phyloP scores from a whole-genome alignment of 441 rosid genomes.

The Mallotus repandus region DNA sequence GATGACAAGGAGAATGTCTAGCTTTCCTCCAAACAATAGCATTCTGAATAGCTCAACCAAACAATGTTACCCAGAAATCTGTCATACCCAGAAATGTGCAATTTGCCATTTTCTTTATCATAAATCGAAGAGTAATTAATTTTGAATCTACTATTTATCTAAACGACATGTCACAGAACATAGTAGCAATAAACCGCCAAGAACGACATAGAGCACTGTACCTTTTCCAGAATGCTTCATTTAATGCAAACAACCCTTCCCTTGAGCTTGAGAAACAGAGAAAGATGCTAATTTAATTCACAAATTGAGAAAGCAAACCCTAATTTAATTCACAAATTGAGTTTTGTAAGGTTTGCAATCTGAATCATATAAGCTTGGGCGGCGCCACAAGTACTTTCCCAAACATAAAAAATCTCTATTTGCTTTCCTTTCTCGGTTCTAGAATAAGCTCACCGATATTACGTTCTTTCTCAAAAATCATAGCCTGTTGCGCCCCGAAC shows the following conservation, averaged over 20 bases:
- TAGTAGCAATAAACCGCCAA: not conserved
- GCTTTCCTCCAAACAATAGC: too few species aligned
- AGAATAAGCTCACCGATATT: constrained; percentile 52
- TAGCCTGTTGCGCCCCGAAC: constrained; percentile 50
- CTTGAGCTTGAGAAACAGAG: not conserved
- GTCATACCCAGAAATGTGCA: too few species aligned
- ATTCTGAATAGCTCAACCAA: too few species aligned
- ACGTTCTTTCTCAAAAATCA: constrained; percentile 70
- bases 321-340: not conserved
- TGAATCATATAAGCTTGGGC: constrained; percentile 73
- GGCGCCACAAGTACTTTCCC: constrained; percentile 73
- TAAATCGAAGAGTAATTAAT: too few species aligned
- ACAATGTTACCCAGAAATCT: too few species aligned
- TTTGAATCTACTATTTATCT: not conserved
- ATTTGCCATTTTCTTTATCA: too few species aligned
- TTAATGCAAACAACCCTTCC: not conserved
- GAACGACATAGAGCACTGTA: not conserved
- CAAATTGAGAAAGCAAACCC: constrained; percentile 17
- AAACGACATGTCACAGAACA: not conserved
- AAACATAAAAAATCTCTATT: constrained; percentile 62
- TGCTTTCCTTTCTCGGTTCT: constrained; percentile 55
- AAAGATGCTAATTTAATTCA: not conserved
- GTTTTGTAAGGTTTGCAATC: too few species aligned
- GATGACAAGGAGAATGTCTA: too few species aligned
- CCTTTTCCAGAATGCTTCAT: not conserved